A percentile compares a stretch with the other conserved stretches of the same genome.
These are phyloP conservation scores for Mrakia blollopis DNA, from an alignment of 768 basidiomycete genomes.

Conservation along the genomic window DNA sequence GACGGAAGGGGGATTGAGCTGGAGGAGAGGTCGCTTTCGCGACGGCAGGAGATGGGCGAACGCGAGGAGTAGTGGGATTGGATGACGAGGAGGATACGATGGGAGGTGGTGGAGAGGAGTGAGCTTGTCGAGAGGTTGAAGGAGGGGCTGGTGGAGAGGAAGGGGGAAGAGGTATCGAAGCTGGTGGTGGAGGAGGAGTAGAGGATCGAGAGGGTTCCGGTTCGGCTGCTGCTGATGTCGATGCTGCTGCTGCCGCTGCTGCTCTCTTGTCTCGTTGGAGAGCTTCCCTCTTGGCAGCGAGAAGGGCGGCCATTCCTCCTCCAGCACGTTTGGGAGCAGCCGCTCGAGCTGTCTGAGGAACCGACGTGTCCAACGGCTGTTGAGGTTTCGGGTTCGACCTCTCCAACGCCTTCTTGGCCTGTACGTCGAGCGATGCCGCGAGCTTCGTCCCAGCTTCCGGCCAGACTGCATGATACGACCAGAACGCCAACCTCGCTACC, in stretches of 20 bases:
- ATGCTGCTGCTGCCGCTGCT: neutral
- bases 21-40: neutral
- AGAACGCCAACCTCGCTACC: constrained; percentile 65
- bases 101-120: neutral
- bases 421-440: constrained; percentile 61
- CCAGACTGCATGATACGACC: constrained; percentile 76
- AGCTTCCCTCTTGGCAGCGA: neutral
- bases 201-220: neutral
- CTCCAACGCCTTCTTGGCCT: constrained; percentile 74
- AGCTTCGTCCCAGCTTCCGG: constrained; percentile 61
- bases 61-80: neutral
- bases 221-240: neutral
- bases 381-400: constrained; percentile 63
- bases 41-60: neutral
- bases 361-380: too few relatives aligned
- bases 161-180: neutral
- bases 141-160: neutral
- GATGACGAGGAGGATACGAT: neutral
- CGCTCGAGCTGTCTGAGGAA: neutral
- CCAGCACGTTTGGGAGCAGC: neutral
- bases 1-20: neutral
- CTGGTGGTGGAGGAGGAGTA: neutral
- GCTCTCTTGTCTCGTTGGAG: neutral
- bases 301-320: too few relatives aligned
- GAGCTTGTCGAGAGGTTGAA: neutral